Evolutionary conservation across 139 green algal species (phyloP), one percentile per base, ranked within the genome.

Genomic region (Ulvella scutata): DNA sequence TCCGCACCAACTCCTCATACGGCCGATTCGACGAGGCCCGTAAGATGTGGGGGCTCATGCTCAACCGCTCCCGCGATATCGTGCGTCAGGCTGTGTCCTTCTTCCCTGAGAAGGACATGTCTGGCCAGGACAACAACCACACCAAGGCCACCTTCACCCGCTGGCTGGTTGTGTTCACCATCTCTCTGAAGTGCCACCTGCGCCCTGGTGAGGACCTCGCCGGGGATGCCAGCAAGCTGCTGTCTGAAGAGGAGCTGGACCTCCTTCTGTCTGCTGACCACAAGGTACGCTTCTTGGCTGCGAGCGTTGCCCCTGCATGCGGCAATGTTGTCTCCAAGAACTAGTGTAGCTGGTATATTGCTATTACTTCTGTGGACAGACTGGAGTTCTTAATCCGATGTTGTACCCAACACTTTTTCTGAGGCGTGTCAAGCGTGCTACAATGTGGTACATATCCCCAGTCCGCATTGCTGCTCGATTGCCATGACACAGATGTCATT

Each of bases 31-130:
- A 73, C 20, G 80, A 80, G 43, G 85, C 83, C 4, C 83, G 85
- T 62, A 87, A 86, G 78, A 83, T 86, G 74, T 90, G 84, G 84
- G 85, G 85, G 37, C 38, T 72, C 6, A 43, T 88, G 43, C 81
- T 88, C 20, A 88, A 88, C 77, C 67, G 83, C 21, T 75, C 60
- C 33, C 75, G 84, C 17, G 85, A 90, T 75, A 67, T 83, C 23
- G 61, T 76, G 36, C 79, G 79, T 62, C 76, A 83, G 73, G 76
- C 72, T n/a, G 26, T 44, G 23, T 33, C 51, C 43, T 83, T 74
- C 72, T 43, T 81, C 38, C 38, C 75, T 33, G 37, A 38, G 38
- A 28, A 60, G 36, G 37, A 79, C n/a, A 7, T 72, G 3, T 31
- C 37, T 20, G 34, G 44, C 33, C 34, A 67, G 31, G 51, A 67